Conservation (phyloP, 129 eudicot genomes). For the Smallanthus sonchifolius region DNA sequence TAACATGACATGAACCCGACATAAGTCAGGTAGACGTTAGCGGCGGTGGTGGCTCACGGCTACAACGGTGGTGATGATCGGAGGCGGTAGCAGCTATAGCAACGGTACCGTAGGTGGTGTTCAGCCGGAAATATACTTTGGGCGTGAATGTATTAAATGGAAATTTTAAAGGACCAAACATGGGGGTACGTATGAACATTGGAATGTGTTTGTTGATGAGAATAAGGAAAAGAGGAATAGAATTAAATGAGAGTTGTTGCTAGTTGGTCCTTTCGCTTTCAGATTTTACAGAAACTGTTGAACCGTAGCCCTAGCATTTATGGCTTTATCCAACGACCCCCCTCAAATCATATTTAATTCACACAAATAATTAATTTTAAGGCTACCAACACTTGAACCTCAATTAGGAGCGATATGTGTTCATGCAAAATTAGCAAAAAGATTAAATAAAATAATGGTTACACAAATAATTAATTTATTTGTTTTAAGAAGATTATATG, state of each 20-base stretch:
- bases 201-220: slow-evolving; percentile 16
- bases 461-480: not conserved
- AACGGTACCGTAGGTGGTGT: too few relatives aligned
- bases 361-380: slow-evolving; percentile 12
- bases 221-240: not conserved
- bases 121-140: too few relatives aligned
- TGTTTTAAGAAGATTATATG: not conserved
- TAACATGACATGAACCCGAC: too few relatives aligned
- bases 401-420: slow-evolving; percentile 7
- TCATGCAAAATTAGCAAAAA: not conserved
- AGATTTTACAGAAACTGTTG: slow-evolving; percentile 12
- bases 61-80: too few relatives aligned
- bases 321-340: slow-evolving; percentile 26
- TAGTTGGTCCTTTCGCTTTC: slow-evolving; percentile 30
- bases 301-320: slow-evolving; percentile 24
- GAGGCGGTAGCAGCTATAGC: too few relatives aligned
- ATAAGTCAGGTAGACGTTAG: too few relatives aligned
- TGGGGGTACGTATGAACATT: not conserved
- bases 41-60: too few relatives aligned
- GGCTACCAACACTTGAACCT: slow-evolving; percentile 30
- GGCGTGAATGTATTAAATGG: not conserved
- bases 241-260: slow-evolving; percentile 27
- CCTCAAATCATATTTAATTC: slow-evolving; percentile 27
- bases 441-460: not conserved
- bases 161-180: not conserved